phyloP scores from a whole-genome alignment of 139 green algal genomes.

The Micromonas pusilla region DNA sequence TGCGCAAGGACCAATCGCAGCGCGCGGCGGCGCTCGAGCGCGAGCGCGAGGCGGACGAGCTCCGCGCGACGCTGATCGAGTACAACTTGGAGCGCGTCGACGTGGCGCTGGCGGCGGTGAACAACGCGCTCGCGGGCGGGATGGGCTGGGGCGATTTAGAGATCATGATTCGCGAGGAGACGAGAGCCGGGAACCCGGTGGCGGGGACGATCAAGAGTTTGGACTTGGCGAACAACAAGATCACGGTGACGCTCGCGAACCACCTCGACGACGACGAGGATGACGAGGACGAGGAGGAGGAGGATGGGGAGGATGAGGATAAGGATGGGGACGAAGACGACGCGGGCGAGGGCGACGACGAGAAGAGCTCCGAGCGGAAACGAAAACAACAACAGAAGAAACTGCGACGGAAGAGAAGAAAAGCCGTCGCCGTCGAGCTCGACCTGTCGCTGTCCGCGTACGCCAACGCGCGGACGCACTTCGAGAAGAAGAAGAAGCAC shows the following conservation, averaged over 20 bases:
- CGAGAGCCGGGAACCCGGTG: constrained; percentile 79
- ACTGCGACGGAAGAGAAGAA: neutral
- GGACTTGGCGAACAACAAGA: constrained; percentile 20
- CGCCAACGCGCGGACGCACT: constrained; percentile 68
- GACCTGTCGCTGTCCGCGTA: constrained; percentile 71
- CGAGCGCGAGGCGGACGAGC: neutral
- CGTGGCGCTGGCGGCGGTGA: constrained; percentile 71
- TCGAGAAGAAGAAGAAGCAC: constrained; percentile 65
- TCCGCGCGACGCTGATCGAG: constrained; percentile 64
- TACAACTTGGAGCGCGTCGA: constrained; percentile 83
- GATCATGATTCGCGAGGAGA: constrained; percentile 47
- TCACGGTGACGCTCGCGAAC: constrained; percentile 75
- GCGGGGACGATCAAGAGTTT: constrained; percentile 67
- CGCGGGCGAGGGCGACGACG: neutral
- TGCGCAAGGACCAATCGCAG: constrained; percentile 40
- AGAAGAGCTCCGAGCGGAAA: neutral
- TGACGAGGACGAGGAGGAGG: constrained; percentile 48
- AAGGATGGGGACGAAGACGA: constrained; percentile 33
- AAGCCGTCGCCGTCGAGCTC: constrained; percentile 55
- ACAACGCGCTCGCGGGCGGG: constrained; percentile 65
- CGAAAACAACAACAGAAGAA: neutral
- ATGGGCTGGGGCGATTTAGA: constrained; percentile 86
- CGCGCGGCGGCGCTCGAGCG: constrained; percentile 40
- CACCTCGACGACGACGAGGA: constrained; percentile 63
- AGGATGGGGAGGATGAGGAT: constrained; percentile 36